Base-by-base conservation (phyloP, 176 grass and related monocot species). In the Tillandsia fasciculata region DNA sequence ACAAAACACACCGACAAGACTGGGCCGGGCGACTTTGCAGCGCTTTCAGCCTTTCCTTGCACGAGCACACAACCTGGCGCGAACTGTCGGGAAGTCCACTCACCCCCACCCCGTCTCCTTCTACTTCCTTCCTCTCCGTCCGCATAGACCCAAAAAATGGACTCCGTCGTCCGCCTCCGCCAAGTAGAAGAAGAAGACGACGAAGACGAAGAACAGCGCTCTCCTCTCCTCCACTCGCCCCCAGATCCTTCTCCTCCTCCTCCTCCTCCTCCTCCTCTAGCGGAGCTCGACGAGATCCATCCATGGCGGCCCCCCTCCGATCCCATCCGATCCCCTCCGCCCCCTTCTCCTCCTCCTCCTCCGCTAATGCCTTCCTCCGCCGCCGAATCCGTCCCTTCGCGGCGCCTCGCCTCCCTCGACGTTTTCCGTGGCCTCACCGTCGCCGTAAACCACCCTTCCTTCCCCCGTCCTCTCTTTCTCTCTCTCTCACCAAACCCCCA, bases 341-440 rank as follows among this genome's bases (percentile, higher is more conserved):
- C 53, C 18, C 66, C 47, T 15, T 70, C 66, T 10, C 10, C 33
- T 4, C 59, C 64, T 1, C 53, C 64, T 1, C 53, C 53, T 53
- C 81, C 66, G 26, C 47, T 64, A 51, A 69, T 66, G 66, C 75
- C 72, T 5, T 3, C 33, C 33, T 42, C 33, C 33, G 33, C 33
- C 33, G 33, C 78, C 68, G 78, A 92, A 80, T 75, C 33, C 79
- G 27, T 15, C 42, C 50, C 49, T n/a, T 52, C 48, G 57, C 83
- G 5, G 58, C 79, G 93, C 29, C 78, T 97, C 63, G 86, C 70
- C 53, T 89, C 93, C 11, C 86, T 92, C 71, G 89, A 97, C 28
- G 89, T 97, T 11, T 97, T 97, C 85, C 93, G 93, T 65, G 93
- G 89, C 65, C 79, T 97, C 70, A 97, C 86, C 57, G 86, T 92